Base-by-base conservation (phyloP, 345 rosid genomes). In the Syzygium jambos region DNA sequence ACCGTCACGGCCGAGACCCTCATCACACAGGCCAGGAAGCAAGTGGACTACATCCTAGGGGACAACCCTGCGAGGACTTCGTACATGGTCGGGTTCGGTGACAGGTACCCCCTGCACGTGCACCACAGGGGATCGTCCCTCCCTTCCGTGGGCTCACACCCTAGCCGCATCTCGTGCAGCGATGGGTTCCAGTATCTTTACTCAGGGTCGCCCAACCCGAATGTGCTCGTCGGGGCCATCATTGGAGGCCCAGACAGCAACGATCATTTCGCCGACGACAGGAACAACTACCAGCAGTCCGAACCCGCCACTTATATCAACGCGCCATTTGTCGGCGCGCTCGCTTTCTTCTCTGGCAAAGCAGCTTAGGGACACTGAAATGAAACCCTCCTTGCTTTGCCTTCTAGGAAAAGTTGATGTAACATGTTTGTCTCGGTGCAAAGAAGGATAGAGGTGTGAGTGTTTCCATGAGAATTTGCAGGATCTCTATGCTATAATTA, bases 121-220 rank as follows among this genome's bases (percentile, higher is more conserved):
- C 99, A 98, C 90, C 99, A 96, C 90, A 93, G 99, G 86, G 99
- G 98, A 1, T 94, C 99, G 51, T 98, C 99, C 11, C 51, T 94
- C 73, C 98, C 98, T 51, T 96, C 98, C 6, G 84, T 92, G 51
- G 89, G 78, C 8, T 84, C 90, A 25, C 98, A 95, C 65, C 96
- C 96, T 2, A 80, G 84, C 55, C 91, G 65, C 59, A 93, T 95
- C 87, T 84, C 90, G 34, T 95, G 98, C 90, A 89, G 63, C 87
- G 68, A 89, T 85, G 95, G 98, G 11, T 93, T 93, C 65, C 94
- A 92, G 61, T 93, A 93, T 89, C 89, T 94, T 27, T 10, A 90
- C 85, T 92, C 95, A 6, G 38, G 89, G 19, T 91, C 94, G 17
- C 91, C 94, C 16, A 93, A 95, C 85, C 96, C 96, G 14, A 95